These are phyloP conservation scores for Pigoraptor vietnamica DNA, from an alignment of 78 protist genomes.

Conservation along the genomic window DNA sequence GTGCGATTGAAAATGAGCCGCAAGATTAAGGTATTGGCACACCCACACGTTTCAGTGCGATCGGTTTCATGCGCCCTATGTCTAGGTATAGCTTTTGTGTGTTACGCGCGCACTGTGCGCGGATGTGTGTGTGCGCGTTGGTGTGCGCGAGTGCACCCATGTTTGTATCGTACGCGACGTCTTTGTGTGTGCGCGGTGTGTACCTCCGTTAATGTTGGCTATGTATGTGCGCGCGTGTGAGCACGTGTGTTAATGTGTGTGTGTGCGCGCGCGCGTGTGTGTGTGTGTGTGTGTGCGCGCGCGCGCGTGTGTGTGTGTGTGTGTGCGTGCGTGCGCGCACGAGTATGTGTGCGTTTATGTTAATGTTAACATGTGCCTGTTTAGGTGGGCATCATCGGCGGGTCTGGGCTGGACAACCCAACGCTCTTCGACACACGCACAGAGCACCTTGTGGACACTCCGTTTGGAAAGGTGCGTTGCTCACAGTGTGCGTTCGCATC, in stretches of 20 bases:
- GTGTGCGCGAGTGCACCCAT: background rate
- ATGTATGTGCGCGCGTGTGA: background rate
- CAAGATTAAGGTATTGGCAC: no score
- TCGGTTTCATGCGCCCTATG: no score
- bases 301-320: background rate
- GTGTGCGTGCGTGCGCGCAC: background rate
- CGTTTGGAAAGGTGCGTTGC: conserved; percentile 20
- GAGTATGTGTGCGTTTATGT: background rate
- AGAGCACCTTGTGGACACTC: conserved; percentile 5
- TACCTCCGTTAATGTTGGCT: no score
- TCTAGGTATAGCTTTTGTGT: no score
- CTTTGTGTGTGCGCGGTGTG: background rate
- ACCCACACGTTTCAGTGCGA: no score
- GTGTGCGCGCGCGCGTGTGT: background rate
- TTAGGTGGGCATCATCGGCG: conserved; percentile 30
- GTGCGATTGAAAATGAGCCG: no score
- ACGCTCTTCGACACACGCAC: background rate
- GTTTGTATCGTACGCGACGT: background rate
- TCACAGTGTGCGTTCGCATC: background rate
- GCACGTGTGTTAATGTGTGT: background rate
- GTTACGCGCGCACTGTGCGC: no score
- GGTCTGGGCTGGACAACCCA: conserved; percentile 24
- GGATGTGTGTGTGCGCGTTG: background rate
- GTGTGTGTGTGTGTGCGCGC: background rate
- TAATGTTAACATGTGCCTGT: background rate